These are phyloP conservation scores for Beauveria australis DNA, from an alignment of 2,329 filamentous ascomycete species.

Conservation along the genomic window DNA sequence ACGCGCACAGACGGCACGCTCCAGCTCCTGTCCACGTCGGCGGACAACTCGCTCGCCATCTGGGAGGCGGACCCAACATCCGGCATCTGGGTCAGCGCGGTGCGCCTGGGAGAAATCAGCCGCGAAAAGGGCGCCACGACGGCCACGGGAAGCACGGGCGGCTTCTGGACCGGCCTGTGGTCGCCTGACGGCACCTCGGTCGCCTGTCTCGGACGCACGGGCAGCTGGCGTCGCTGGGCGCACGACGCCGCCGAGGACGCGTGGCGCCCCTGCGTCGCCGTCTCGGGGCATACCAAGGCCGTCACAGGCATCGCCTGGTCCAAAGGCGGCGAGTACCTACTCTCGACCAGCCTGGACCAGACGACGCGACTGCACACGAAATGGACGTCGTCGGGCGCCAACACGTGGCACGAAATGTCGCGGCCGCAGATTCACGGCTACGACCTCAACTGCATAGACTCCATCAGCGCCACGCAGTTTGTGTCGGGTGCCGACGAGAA, in stretches of 20 bases:
- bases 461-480: slow-evolving; percentile 65
- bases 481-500: slow-evolving; percentile 97
- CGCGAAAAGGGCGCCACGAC: slow-evolving; percentile 92
- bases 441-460: slow-evolving; percentile 88
- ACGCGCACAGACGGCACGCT: slow-evolving; percentile 42
- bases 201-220: slow-evolving; percentile 78
- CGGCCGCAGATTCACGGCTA: slow-evolving; percentile 97
- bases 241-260: slow-evolving; percentile 51
- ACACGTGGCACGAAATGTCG: slow-evolving; percentile 91
- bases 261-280: slow-evolving; percentile 70
- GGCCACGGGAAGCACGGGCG: slow-evolving; percentile 89
- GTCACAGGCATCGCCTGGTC: slow-evolving; percentile 83
- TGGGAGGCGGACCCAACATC: slow-evolving; percentile 81
- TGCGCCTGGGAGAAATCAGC: slow-evolving; percentile 86
- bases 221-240: slow-evolving; percentile 85
- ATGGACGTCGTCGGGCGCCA: slow-evolving; percentile 49
- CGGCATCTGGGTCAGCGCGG: slow-evolving; percentile 83
- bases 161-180: slow-evolving; percentile 96
- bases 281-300: slow-evolving; percentile 76
- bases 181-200: slow-evolving; percentile 67
- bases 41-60: slow-evolving; percentile 88
- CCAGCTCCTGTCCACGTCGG: slow-evolving; percentile 80
- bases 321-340: slow-evolving; percentile 68
- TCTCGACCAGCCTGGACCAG: slow-evolving; percentile 87
- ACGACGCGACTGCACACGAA: slow-evolving; percentile 80